Base-by-base conservation (phyloP, 495 filamentous ascomycete genomes). In the Arthonia radiata region DNA sequence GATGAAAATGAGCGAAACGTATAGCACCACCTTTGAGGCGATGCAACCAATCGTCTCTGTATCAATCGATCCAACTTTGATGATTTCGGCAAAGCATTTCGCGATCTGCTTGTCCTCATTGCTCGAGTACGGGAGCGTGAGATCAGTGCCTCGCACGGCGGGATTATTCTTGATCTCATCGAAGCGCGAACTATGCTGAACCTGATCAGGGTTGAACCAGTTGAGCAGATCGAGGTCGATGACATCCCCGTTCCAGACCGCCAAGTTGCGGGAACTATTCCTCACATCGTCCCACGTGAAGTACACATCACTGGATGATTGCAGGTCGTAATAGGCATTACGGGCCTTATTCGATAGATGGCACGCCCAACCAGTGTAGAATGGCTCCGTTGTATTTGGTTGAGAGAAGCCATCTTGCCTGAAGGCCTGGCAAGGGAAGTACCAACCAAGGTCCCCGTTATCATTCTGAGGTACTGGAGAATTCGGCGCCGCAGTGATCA, bases 41-140 rank as follows among this genome's bases (percentile, higher is more conserved):
- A 99, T 94, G 48, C 89, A 99, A 8, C 89, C 89, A 5, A 99
- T 77, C 3, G 80, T 92, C 36, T 82, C 80, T 0, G 86, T 93
- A 43, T 94, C 89, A 31, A 99, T 75, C 9, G 75, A 77, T 9
- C 89, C 89, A 15, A 99, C 89, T 39, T 80, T 82, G 56, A 90
- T 76, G 31, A 91, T 90, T 44, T 99, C 67, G 18, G 75, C 59
- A 31, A 94, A 56, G 45, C 89, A 99, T 40, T 74, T 61, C 2
- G 75, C 83, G 12, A 83, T 53, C 31, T 64, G 53, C 56, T 81
- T 91, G 37, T 91, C 78, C 1, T 56, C 48, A 3, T 62, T 54
- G 5, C 61, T 67, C 38, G 86, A 75, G 42, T 86, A 82, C 26
- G 75, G 61, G 23, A 76, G 76, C 0, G 89, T 94, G 18, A 93